Evolutionary conservation across 2,329 filamentous ascomycete genomes (phyloP).

Genomic region (Didymosphaeria variabile): DNA sequence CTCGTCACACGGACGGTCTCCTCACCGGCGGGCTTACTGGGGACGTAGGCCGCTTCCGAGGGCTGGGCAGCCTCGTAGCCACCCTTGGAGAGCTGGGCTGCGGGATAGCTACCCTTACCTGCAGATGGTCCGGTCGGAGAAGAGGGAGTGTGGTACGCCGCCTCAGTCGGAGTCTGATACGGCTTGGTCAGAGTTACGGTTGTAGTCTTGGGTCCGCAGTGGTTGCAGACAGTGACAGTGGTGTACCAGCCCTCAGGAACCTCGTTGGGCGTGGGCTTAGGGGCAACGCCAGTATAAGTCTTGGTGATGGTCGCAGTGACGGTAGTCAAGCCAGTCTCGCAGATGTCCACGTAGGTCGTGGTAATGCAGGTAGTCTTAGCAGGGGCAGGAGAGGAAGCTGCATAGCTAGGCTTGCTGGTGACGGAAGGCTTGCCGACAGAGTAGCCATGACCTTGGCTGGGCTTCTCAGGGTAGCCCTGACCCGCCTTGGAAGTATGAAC

Average conservation of each 20-base stretch:
- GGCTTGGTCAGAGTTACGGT: constrained; percentile 47
- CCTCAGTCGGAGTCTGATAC: constrained; percentile 27
- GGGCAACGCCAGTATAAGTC: constrained; percentile 29
- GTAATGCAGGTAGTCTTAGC: constrained; percentile 30
- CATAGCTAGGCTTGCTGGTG: constrained; percentile 25
- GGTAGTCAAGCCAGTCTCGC: constrained; percentile 47
- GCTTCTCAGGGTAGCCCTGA: constrained; percentile 11
- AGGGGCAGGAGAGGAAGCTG: constrained; percentile 22
- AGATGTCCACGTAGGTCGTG: constrained; percentile 47
- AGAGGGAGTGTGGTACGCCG: constrained; percentile 24
- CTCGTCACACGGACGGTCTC: constrained; percentile 8
- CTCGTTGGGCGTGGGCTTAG: constrained; percentile 27
- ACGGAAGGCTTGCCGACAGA: constrained; percentile 21
- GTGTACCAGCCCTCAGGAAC: constrained; percentile 45
- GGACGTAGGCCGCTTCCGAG: constrained; percentile 5
- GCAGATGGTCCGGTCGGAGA: constrained; percentile 20
- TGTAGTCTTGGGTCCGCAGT: constrained; percentile 35
- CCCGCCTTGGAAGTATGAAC: neutral
- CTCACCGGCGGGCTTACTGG: neutral
- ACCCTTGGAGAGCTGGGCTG: neutral
- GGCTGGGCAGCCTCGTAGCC: neutral
- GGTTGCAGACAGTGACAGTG: constrained; percentile 38
- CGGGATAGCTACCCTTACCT: neutral
- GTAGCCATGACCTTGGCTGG: constrained; percentile 13
- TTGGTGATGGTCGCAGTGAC: constrained; percentile 41